Percentiles rank a stretch among this genome's conserved stretches.
phyloP scores from a whole-genome alignment of 163 green algal genomes.

The Trebouxiophyceae sp. region DNA sequence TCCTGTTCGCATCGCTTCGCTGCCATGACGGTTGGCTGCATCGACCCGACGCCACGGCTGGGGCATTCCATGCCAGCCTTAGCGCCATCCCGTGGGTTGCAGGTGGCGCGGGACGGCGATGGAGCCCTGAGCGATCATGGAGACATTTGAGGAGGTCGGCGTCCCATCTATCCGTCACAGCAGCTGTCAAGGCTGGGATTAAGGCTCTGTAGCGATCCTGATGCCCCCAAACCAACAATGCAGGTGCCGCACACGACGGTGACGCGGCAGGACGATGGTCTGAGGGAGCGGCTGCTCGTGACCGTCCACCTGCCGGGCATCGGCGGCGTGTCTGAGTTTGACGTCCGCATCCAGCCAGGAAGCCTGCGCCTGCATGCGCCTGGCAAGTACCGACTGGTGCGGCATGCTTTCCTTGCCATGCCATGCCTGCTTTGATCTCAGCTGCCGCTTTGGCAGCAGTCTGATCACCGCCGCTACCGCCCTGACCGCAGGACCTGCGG shows the following conservation, averaged over 20 bases:
- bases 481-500: conserved; percentile 25
- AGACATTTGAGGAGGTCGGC: conserved; percentile 8
- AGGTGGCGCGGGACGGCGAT: too few species aligned
- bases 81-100: too few species aligned
- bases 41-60: too few species aligned
- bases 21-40: too few species aligned
- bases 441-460: not conserved
- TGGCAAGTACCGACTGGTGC: conserved; percentile 2
- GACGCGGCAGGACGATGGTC: not conserved
- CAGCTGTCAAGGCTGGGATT: not conserved
- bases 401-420: not conserved
- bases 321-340: conserved; percentile 10
- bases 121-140: too few species aligned
- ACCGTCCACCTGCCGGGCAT: conserved; percentile 14
- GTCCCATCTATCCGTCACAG: conserved; percentile 8
- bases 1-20: too few species aligned
- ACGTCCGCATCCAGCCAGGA: not conserved
- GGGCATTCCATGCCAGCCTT: too few species aligned
- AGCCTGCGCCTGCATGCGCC: not conserved
- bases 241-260: not conserved
- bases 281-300: not conserved
- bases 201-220: too few species aligned
- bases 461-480: not conserved
- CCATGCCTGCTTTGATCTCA: not conserved
- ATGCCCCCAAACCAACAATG: not conserved